Evolutionary conservation across 805 yeast species (phyloP).

Genomic region (Candida sithepensis): DNA sequence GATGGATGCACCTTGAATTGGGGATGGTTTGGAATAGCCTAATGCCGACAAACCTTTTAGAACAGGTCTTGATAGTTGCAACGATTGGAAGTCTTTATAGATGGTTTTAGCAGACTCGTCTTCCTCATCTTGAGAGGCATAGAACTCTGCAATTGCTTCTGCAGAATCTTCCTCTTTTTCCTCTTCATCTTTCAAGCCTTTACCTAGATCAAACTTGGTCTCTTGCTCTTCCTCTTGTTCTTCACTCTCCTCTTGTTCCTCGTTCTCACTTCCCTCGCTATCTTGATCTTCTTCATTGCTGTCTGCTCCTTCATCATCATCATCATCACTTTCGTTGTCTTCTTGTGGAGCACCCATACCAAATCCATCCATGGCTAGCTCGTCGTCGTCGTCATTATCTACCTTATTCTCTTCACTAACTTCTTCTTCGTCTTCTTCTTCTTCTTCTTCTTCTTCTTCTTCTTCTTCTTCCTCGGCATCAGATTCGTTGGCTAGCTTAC

Average conservation of each 20-base stretch:
- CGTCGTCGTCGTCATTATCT: conserved; percentile 32
- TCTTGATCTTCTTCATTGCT: conserved; percentile 34
- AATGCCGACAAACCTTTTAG: conserved; percentile 76
- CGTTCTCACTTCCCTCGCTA: conserved; percentile 31
- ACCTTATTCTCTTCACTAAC: no score
- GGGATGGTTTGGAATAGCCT: conserved; percentile 87
- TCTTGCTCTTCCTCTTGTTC: no score
- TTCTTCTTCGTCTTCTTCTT: no score
- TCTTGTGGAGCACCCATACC: conserved; percentile 34
- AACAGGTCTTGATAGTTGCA: conserved; percentile 86
- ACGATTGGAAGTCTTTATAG: conserved; percentile 67
- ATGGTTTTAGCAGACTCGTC: conserved; percentile 37
- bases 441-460: conserved; percentile 24
- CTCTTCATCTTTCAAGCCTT: conserved; percentile 28
- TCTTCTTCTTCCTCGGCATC: conserved; percentile 30
- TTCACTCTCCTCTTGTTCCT: conserved; percentile 19
- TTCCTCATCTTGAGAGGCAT: conserved; percentile 56
- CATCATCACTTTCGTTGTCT: conserved; percentile 30
- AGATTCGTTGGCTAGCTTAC: conserved; percentile 32
- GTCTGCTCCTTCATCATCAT: conserved; percentile 24
- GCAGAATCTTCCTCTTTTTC: conserved; percentile 60
- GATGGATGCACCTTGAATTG: conserved; percentile 89
- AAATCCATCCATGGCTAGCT: conserved; percentile 40
- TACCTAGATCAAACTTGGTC: conserved; percentile 28
- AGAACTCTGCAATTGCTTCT: conserved; percentile 80